These are phyloP conservation scores for Coccomyxa sp. DNA, from an alignment of 139 green algal species.

Conservation along the genomic window DNA sequence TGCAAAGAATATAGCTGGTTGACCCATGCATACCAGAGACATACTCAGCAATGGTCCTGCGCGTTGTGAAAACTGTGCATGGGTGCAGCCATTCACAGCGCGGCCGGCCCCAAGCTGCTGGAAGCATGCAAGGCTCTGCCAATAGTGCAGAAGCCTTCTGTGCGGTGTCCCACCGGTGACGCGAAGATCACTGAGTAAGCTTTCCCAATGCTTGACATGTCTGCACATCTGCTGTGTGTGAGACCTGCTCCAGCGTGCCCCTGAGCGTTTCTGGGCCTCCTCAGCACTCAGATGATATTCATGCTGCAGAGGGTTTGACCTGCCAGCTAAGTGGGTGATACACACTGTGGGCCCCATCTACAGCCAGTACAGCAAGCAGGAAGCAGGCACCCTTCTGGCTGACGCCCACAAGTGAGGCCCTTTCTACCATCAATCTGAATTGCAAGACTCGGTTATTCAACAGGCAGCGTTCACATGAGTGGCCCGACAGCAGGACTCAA, in stretches of 20 bases:
- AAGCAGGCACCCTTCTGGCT: conserved; percentile 53
- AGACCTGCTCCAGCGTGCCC: background rate
- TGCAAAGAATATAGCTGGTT: background rate
- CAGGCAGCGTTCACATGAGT: background rate
- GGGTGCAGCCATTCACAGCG: conserved; percentile 79
- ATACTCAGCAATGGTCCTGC: too few species aligned
- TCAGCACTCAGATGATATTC: background rate
- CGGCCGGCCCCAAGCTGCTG: conserved; percentile 67
- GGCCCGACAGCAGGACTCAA: too few species aligned
- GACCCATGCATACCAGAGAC: too few species aligned
- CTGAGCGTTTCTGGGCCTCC: background rate
- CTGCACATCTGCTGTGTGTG: background rate
- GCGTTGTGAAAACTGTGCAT: conserved; percentile 49
- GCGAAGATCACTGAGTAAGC: conserved; percentile 37
- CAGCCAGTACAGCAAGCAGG: conserved; percentile 7
- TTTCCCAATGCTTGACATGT: background rate
- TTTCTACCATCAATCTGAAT: background rate
- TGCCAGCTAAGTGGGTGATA: conserved; percentile 78
- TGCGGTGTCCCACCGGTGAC: conserved; percentile 80
- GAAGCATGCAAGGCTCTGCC: conserved; percentile 59
- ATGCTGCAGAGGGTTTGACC: conserved; percentile 37
- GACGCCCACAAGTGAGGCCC: conserved; percentile 59
- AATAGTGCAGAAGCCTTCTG: conserved; percentile 34
- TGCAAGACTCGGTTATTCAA: background rate
- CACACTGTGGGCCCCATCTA: conserved; percentile 90